Conservation (phyloP, 495 filamentous ascomycete genomes). For the Halenospora varia region DNA sequence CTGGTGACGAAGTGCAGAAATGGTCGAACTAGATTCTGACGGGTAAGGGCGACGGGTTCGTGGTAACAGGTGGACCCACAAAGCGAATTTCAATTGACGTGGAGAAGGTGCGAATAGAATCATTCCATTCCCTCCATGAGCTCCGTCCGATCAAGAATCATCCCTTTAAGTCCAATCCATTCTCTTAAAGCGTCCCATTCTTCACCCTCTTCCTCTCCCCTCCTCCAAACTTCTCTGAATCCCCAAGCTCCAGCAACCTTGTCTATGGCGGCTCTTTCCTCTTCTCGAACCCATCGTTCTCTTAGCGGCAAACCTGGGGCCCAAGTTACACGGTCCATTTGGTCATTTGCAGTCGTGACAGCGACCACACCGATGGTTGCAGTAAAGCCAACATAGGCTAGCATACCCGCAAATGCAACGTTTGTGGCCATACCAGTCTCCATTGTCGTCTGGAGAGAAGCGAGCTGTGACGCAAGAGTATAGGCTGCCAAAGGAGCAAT, state of each 20-base stretch:
- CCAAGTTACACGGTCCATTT: constrained; percentile 93
- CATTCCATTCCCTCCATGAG: constrained; percentile 61
- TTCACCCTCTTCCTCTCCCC: constrained; percentile 85
- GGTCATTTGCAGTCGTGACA: constrained; percentile 80
- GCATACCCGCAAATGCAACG: constrained; percentile 73
- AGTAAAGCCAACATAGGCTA: constrained; percentile 77
- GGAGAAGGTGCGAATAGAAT: neutral
- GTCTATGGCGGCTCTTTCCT: constrained; percentile 87
- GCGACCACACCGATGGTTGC: constrained; percentile 79
- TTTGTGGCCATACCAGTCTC: constrained; percentile 64
- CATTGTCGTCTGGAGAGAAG: constrained; percentile 62
- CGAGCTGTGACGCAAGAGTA: constrained; percentile 56
- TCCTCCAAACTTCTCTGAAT: constrained; percentile 71
- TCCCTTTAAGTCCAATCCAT: constrained; percentile 72
- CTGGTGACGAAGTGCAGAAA: too few relatives aligned
- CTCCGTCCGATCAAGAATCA: constrained; percentile 83
- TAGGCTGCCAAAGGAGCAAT: constrained; percentile 68
- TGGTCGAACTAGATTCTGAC: too few relatives aligned
- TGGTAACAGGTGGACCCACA: too few relatives aligned
- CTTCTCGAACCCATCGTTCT: constrained; percentile 87
- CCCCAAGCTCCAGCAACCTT: constrained; percentile 84
- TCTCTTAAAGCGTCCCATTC: constrained; percentile 84
- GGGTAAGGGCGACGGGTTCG: too few relatives aligned
- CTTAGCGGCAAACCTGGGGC: constrained; percentile 70
- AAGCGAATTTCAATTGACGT: neutral